Conservation (phyloP, 2,329 filamentous ascomycete genomes). For the Ophiostoma ips region DNA sequence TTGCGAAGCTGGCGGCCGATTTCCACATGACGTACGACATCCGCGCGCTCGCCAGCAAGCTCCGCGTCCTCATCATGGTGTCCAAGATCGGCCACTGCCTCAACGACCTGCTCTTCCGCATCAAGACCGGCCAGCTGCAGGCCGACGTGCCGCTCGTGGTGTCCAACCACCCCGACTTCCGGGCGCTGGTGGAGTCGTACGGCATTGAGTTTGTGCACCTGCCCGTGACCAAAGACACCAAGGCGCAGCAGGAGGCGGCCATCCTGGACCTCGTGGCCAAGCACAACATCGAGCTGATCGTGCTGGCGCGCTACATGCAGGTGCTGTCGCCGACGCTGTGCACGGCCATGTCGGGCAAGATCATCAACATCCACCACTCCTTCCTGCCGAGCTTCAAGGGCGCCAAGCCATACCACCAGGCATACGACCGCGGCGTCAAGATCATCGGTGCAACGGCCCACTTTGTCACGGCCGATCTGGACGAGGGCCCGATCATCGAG, state of each 20-base stretch:
- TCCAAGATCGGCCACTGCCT: slow-evolving; percentile 74
- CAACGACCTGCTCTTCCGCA: slow-evolving; percentile 57
- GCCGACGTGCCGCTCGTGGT: slow-evolving; percentile 68
- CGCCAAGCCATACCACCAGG: slow-evolving; percentile 78
- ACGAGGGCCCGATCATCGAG: slow-evolving; percentile 81
- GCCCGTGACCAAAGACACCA: slow-evolving; percentile 66
- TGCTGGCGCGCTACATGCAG: slow-evolving; percentile 80
- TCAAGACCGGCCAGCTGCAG: slow-evolving; percentile 49
- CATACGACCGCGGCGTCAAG: slow-evolving; percentile 75
- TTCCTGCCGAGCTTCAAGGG: slow-evolving; percentile 83
- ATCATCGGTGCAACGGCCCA: slow-evolving; percentile 78
- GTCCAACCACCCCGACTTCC: slow-evolving; percentile 69
- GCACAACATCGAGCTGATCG: slow-evolving; percentile 62
- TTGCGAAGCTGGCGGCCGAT: slow-evolving; percentile 45
- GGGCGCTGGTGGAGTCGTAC: slow-evolving; percentile 54
- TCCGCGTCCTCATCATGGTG: slow-evolving; percentile 73
- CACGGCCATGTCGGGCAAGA: slow-evolving; percentile 65
- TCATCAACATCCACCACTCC: slow-evolving; percentile 86
- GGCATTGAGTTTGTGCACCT: slow-evolving; percentile 69
- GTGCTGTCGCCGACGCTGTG: slow-evolving; percentile 64
- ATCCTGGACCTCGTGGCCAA: slow-evolving; percentile 57
- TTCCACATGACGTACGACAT: slow-evolving; percentile 60
- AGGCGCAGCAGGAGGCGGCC: slow-evolving; percentile 55
- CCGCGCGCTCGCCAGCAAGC: slow-evolving; percentile 53
- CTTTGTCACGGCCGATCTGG: slow-evolving; percentile 72